These are phyloP conservation scores for Pelargonium australe DNA, from an alignment of 441 rosid species.

Conservation along the genomic window DNA sequence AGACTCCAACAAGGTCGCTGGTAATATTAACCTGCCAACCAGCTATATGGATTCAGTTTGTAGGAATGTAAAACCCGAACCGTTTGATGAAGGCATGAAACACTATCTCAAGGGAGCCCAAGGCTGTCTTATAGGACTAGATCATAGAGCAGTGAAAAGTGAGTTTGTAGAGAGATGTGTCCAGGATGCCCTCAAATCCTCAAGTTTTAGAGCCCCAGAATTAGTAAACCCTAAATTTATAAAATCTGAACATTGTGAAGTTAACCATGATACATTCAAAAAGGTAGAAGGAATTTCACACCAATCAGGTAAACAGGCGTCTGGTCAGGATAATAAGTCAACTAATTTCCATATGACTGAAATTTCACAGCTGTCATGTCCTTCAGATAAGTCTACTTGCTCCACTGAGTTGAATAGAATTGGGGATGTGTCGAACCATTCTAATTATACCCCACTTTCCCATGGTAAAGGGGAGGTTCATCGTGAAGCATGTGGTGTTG, in stretches of 20 bases:
- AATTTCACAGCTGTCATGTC: neutral
- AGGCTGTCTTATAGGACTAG: constrained; percentile 18
- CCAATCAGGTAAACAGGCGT: constrained; percentile 22
- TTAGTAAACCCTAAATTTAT: constrained; percentile 27
- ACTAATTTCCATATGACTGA: constrained; percentile 17
- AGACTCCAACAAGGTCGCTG: constrained; percentile 15
- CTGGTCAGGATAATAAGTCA: constrained; percentile 16
- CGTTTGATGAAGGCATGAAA: constrained; percentile 37
- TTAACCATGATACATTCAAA: constrained; percentile 24
- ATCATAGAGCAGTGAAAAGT: constrained; percentile 32
- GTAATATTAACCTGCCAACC: constrained; percentile 23
- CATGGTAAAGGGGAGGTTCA: constrained; percentile 20
- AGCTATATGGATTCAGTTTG: too few relatives aligned
- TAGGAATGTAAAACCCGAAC: constrained; percentile 54
- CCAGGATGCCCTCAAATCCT: constrained; percentile 18
- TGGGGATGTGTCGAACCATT: constrained; percentile 17
- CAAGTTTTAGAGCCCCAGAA: constrained; percentile 23
- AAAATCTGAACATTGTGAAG: constrained; percentile 49
- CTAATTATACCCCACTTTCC: constrained; percentile 17
- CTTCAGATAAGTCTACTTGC: constrained; percentile 20
- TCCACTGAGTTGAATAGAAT: constrained; percentile 18
- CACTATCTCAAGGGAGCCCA: constrained; percentile 23
- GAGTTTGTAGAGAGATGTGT: constrained; percentile 36
- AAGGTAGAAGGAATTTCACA: constrained; percentile 26
- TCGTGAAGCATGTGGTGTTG: constrained; percentile 23